phyloP scores from a whole-genome alignment of 257 asterid genomes.

The Solanum clarkiae region DNA sequence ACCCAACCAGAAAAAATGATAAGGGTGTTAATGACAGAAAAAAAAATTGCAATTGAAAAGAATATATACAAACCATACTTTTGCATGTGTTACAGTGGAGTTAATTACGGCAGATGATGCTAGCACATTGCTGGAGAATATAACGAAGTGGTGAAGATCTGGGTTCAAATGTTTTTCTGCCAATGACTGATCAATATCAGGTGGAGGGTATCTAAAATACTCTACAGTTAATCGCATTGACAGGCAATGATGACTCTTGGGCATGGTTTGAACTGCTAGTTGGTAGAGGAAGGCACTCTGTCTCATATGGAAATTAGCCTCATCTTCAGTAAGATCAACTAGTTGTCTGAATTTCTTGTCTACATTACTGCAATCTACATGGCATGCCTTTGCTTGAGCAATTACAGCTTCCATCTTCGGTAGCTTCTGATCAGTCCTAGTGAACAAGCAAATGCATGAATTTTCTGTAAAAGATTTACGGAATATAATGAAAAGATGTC shows the following conservation, averaged over 20 bases:
- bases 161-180: slow-evolving; percentile 49
- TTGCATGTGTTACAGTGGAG: slow-evolving; percentile 66
- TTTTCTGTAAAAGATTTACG: background rate
- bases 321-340: slow-evolving; percentile 91
- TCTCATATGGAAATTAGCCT: slow-evolving; percentile 85
- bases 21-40: background rate
- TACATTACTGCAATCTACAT: slow-evolving; percentile 83
- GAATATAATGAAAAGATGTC: background rate
- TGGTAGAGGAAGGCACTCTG: slow-evolving; percentile 98
- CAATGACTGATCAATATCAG: slow-evolving; percentile 38
- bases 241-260: slow-evolving; percentile 92
- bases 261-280: slow-evolving; percentile 93
- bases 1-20: slow-evolving; percentile 5
- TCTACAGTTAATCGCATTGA: slow-evolving; percentile 92
- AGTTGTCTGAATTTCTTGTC: slow-evolving; percentile 96
- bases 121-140: slow-evolving; percentile 78
- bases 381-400: slow-evolving; percentile 63
- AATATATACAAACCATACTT: slow-evolving; percentile 35
- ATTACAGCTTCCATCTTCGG: slow-evolving; percentile 62
- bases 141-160: slow-evolving; percentile 63
- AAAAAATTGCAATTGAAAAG: background rate
- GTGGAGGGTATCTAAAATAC: slow-evolving; percentile 56
- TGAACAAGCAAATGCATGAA: slow-evolving; percentile 10
- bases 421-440: slow-evolving; percentile 58
- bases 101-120: slow-evolving; percentile 82